Base-by-base conservation (phyloP, 306 rosid species). In the Abrus pulchellus region DNA sequence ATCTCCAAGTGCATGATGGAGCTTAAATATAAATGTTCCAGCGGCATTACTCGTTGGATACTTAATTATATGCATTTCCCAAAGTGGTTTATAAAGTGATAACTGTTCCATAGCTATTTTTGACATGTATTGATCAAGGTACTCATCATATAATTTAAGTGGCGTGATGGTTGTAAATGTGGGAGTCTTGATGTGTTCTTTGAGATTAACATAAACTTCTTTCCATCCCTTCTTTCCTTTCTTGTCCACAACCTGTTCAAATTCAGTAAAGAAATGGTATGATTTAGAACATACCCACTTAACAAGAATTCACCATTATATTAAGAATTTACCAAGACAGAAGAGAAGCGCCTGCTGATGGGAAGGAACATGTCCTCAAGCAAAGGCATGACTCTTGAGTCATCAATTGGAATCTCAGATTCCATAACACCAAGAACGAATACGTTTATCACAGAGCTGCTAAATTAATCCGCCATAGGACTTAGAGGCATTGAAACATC, bases 1-100 rank as follows among this genome's bases (percentile, higher is more conserved):
- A 84, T 88, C 89, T 4, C 89, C 92, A 63, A 89, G 87, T 3
- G 92, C 79, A 59, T 85, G 90, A 54, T 86, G 89, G 63, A 87
- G 61, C 68, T 78, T 78, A 52, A 85, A 79, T 47, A 89, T 38
- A 5, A 87, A 0, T 8, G 45, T 81, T 1, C 88, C 82, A 1
- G 80, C 85, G 61, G 84, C 79, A 60, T 13, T 78, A 13, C 52
- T 75, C 4, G 92, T 86, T 28, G 90, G 88, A 69, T 84, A 88
- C 10, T 84, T 84, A 33, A 88, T 4, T 1, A 84, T 8, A 55
- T 89, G 90, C 41, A 89, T 0, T 70, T 83, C 85, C 90, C 92
- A 86, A 1, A 82, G 66, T 57, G 90, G 90, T 60, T 63, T 89
- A 36, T 54, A 54, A 9, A 74, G 38, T 6, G 79, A 11, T 5